Evolutionary conservation across 257 asterid genomes (phyloP), one percentile per base, ranked within the genome.

Genomic region (Nicotiana tomentosiformis): DNA sequence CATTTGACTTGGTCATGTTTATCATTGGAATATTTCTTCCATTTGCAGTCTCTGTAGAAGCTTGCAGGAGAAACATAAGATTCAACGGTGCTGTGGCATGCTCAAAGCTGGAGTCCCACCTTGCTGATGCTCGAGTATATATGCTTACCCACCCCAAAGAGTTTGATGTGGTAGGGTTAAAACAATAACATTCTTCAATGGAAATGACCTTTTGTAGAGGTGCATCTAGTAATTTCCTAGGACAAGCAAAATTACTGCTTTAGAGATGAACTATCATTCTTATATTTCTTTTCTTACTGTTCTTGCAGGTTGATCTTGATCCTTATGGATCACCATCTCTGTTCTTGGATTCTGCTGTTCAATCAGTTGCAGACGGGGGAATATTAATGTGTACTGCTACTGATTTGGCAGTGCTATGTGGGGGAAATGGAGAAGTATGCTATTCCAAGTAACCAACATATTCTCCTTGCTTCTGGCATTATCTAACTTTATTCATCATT

Each of bases 391-490:
- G 99, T 83, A 95, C 99, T 4, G 98, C 99, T 77, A 95, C 98
- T 87, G 98, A 95, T 89, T 88, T 95, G 97, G 99, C 99, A 4
- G 98, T 95, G 84, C 96, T 95, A 43, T 95, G 99, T 87, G 99
- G 99, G 87, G 91, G 92, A 77, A 93, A 93, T 82, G 99, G 97
- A 14, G 99, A 95, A 90, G 98, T 93, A 83, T 93, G 99, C 98
- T 95, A 93, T 89, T 91, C 99, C 89, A 95, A 95, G 99, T 95
- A 93, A 89, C 94, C 82, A 82, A 83, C 77, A 60, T 53, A 77
- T 80, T 16, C 82, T 55, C 51, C 78, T 74, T 35, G 58, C 53
- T 18, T 51, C 43, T 46, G 4, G 77, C 43, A 12, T 29, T 16
- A 2, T 16, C 18, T 57, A 57, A 57, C 26, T 57, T 18, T 57